Evolutionary conservation across 1,284 basidiomycete species (phyloP).

Genomic region (Polyporus tsugae): DNA sequence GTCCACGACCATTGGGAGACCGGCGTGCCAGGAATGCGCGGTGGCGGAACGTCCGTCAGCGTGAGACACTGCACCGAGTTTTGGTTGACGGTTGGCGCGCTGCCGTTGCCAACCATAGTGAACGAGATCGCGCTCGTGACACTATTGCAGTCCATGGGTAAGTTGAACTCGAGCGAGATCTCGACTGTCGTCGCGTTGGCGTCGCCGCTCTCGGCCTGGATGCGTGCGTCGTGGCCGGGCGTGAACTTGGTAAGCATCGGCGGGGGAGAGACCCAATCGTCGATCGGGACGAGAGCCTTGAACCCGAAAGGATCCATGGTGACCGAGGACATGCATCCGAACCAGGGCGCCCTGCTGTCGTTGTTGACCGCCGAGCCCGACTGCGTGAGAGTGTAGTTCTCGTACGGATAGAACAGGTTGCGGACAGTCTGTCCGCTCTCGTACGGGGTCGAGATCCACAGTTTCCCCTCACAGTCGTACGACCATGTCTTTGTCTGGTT

Average conservation of each 20-base stretch:
- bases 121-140: constrained; percentile 71
- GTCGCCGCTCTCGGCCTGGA: constrained; percentile 57
- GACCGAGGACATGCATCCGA: constrained; percentile 75
- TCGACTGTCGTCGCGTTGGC: constrained; percentile 68
- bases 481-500: constrained; percentile 74
- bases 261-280: constrained; percentile 72
- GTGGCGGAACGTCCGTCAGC: constrained; percentile 54
- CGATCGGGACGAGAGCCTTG: constrained; percentile 79
- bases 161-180: constrained; percentile 82
- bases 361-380: constrained; percentile 70
- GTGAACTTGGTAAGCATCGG: constrained; percentile 81
- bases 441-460: constrained; percentile 86
- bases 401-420: constrained; percentile 87
- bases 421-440: constrained; percentile 63
- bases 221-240: constrained; percentile 86
- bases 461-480: constrained; percentile 60
- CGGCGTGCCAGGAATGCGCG: constrained; percentile 60
- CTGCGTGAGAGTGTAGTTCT: constrained; percentile 71
- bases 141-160: constrained; percentile 75
- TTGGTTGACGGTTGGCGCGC: constrained; percentile 56
- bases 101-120: constrained; percentile 71
- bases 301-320: constrained; percentile 80
- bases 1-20: constrained; percentile 76
- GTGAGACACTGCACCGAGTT: constrained; percentile 56
- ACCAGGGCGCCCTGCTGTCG: constrained; percentile 64